Evolutionary conservation across 441 rosid species (phyloP).

Genomic region (Codiaeum variegatum): DNA sequence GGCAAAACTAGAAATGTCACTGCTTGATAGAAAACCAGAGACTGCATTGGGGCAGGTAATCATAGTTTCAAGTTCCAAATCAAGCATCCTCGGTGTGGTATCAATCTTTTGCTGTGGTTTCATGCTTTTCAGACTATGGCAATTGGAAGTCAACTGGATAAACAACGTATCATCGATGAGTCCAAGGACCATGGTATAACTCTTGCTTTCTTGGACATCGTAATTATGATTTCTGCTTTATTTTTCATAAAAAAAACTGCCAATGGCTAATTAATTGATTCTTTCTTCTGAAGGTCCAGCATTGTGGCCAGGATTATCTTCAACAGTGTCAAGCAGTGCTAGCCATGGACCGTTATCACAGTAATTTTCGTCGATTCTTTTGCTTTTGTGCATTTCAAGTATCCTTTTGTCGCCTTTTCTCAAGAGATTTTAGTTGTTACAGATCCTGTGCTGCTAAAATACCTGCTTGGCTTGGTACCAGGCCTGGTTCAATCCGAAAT

Average conservation of each 20-base stretch:
- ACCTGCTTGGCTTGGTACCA: slow-evolving; percentile 61
- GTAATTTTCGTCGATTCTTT: slow-evolving; percentile 36
- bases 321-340: slow-evolving; percentile 29
- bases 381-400: neutral
- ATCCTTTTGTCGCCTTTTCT: slow-evolving; percentile 16
- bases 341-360: slow-evolving; percentile 32
- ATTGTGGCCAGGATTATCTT: slow-evolving; percentile 55
- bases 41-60: slow-evolving; percentile 40
- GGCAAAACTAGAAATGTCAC: slow-evolving; percentile 26
- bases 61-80: slow-evolving; percentile 4
- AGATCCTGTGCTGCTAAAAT: slow-evolving; percentile 46
- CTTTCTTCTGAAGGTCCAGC: slow-evolving; percentile 36
- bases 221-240: neutral
- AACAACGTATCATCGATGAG: slow-evolving; percentile 24
- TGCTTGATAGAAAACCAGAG: slow-evolving; percentile 29
- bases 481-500: slow-evolving; percentile 27
- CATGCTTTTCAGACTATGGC: slow-evolving; percentile 26
- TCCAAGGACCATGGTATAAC: slow-evolving; percentile 40
- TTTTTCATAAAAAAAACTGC: neutral
- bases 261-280: slow-evolving; percentile 3
- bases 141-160: slow-evolving; percentile 31
- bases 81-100: neutral
- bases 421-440: slow-evolving; percentile 23
- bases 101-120: neutral
- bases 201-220: neutral